These are phyloP conservation scores for Haematococcus sp. DNA, from an alignment of 139 green algal species.

Conservation along the genomic window DNA sequence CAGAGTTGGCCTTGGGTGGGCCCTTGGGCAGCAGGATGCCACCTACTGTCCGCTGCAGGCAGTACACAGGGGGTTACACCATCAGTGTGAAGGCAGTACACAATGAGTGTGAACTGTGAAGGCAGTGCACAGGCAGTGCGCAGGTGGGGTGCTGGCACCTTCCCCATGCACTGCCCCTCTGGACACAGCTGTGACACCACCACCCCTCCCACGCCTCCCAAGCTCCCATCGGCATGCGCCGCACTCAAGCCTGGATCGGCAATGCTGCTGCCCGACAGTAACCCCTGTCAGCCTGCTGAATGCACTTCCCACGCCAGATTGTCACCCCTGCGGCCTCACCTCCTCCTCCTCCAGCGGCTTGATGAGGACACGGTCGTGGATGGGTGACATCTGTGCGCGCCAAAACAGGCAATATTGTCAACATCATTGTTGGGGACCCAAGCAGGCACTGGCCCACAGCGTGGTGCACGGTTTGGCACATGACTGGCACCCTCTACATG, in stretches of 20 bases:
- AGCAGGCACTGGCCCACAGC: background rate
- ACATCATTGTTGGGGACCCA: background rate
- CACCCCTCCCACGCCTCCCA: too few species aligned
- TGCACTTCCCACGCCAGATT: too few species aligned
- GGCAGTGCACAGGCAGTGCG: background rate
- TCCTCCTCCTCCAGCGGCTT: conserved; percentile 54
- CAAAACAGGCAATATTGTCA: background rate
- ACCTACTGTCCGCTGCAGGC: conserved; percentile 42
- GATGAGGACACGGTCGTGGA: conserved; percentile 53
- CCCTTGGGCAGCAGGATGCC: conserved; percentile 58
- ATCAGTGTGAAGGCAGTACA: too few species aligned
- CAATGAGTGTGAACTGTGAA: too few species aligned
- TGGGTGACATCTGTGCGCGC: conserved; percentile 41
- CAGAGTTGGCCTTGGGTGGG: conserved; percentile 52
- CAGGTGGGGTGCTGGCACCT: background rate
- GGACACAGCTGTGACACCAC: too few species aligned
- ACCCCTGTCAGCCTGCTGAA: too few species aligned
- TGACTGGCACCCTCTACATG: too few species aligned
- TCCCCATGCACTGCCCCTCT: too few species aligned
- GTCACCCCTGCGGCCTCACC: conserved; percentile 8
- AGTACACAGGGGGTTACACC: background rate
- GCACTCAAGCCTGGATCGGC: too few species aligned
- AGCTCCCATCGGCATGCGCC: too few species aligned
- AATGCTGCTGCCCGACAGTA: too few species aligned
- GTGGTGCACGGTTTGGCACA: background rate